Evolutionary conservation across 345 rosid genomes (phyloP).

Genomic region (Eucalyptus globulus): DNA sequence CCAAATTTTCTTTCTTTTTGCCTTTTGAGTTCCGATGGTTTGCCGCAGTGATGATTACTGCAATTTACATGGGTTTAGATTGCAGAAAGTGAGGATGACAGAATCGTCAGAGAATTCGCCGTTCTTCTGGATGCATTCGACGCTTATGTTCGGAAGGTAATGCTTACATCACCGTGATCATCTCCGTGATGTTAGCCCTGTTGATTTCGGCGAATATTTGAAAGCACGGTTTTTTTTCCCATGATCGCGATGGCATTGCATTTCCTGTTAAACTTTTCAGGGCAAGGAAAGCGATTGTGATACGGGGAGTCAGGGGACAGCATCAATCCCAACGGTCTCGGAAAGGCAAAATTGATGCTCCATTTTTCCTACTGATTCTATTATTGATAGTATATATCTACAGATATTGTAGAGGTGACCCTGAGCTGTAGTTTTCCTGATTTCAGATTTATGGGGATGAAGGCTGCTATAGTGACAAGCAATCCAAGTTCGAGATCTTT

Average conservation of each 20-base stretch:
- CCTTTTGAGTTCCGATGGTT: background rate
- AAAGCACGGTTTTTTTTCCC: background rate
- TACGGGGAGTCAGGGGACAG: slow-evolving; percentile 1
- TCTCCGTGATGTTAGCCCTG: background rate
- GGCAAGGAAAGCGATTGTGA: slow-evolving; percentile 8
- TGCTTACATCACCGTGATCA: background rate
- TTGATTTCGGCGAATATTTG: background rate
- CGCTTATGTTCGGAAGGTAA: slow-evolving; percentile 6
- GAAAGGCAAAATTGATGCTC: slow-evolving; percentile 35
- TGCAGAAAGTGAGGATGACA: slow-evolving; percentile 81
- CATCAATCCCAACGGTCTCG: slow-evolving; percentile 19
- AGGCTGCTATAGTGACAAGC: slow-evolving; percentile 53
- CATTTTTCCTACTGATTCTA: background rate
- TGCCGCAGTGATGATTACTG: background rate
- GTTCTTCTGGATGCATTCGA: slow-evolving; percentile 52
- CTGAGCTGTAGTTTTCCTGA: background rate
- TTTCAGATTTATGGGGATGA: slow-evolving; percentile 81
- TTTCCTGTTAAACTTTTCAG: slow-evolving; percentile 6
- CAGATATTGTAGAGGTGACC: background rate
- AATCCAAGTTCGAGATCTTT: slow-evolving; percentile 33
- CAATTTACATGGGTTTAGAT: slow-evolving; percentile 22
- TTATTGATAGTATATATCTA: background rate
- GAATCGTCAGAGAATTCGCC: slow-evolving; percentile 67
- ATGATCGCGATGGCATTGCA: background rate
- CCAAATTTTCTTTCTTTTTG: background rate